Percentiles rank a stretch among this genome's conserved stretches.
These are phyloP conservation scores for Toxicodendron radicans DNA, from an alignment of 345 rosid species.

Conservation along the genomic window DNA sequence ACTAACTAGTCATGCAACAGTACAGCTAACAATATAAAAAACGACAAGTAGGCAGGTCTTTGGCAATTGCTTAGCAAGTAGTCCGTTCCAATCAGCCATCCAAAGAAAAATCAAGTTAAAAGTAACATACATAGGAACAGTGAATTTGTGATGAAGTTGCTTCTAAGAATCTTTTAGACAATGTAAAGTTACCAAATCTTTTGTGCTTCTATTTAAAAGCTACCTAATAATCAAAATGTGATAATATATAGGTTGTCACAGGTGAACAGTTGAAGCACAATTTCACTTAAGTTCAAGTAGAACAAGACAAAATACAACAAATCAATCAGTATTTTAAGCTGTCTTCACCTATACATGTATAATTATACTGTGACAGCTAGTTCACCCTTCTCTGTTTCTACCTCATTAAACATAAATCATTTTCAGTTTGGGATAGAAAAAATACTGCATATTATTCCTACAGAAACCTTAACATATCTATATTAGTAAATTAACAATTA, in stretches of 20 bases:
- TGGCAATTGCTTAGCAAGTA: neutral
- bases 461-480: neutral
- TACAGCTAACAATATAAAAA: neutral
- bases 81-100: neutral
- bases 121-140: neutral
- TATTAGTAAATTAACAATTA: neutral
- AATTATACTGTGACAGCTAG: neutral
- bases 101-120: neutral
- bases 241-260: neutral
- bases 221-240: neutral
- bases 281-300: neutral
- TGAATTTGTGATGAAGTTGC: neutral
- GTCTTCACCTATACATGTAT: neutral
- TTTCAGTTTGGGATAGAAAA: neutral
- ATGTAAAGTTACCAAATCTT: neutral
- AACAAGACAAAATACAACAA: neutral
- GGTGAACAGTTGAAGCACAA: slow-evolving; percentile 3
- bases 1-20: slow-evolving; percentile 16
- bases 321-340: neutral
- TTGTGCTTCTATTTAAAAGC: neutral
- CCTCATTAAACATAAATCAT: neutral
- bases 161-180: neutral
- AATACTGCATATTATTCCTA: neutral
- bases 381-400: neutral
- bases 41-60: neutral